Base-by-base conservation (phyloP, 83 land plant species). In the Picea mariana region DNA sequence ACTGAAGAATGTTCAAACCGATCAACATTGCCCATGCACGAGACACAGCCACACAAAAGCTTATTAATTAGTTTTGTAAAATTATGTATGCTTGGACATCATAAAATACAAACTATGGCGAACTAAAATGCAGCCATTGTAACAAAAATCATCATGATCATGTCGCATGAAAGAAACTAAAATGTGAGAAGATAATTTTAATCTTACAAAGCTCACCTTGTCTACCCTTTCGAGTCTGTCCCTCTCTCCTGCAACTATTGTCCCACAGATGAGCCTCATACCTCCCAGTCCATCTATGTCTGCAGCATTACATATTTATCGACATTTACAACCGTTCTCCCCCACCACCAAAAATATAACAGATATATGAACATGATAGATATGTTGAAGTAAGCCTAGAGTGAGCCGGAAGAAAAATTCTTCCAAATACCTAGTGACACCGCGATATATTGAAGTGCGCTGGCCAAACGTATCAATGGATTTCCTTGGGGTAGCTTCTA, bases 261-360 rank as follows among this genome's bases (percentile, higher is more conserved):
- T 97, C 99, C 99, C 99, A 97, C 20, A 97, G 83, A 84, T 96
- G 99, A 15, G 99, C 99, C 84, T 96, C 99, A 79, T 97, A 97
- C 72, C 99, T 88, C 21, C 99, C 98, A 5, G 99, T 97, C 99
- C 99, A 97, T 78, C 99, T 93, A 86, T 97, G 99, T 89, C 98
- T 97, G 86, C 67, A 38, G 1, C n/a, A 58, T 58, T 58, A 13
- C 60, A 58, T 13, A 58, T 58, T 58, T 58, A 58, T 58, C 15
- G 16, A 58, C 16, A 58, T 58, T 58, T 58, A 58, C 60, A 58
- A 13, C 60, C 16, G 60, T 58, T 58, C 17, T 58, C 60, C 60
- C 3, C 17, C 16, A 58, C 60, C 3, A 58, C 60, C 60, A 58
- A 13, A 13, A 13, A 58, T 13, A 13, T 13, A 13, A 58, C 16